Evolutionary conservation across 495 filamentous ascomycete species (phyloP), one percentile per base, ranked within the genome.

Genomic region (Lasiosphaeria hispida): DNA sequence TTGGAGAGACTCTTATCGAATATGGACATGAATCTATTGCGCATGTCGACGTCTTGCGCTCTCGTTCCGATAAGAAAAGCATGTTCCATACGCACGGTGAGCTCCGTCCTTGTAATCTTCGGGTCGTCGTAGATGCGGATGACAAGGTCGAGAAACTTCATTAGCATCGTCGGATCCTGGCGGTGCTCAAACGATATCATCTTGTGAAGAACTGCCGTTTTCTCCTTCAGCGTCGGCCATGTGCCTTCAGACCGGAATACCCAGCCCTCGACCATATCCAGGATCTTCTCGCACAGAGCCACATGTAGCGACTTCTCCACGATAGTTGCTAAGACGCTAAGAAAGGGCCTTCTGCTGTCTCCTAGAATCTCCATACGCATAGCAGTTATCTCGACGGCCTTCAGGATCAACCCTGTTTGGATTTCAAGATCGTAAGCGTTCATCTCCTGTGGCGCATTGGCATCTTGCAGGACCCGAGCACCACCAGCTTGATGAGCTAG

Each of bases 111-210:
- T 1, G 91, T 91, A 63, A 99, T 93, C 72, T 92, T 95, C 0
- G 89, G 88, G 64, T 97, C 92, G 61, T 99, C 95, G 63, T 99
- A 99, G 38, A 99, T 96, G 40, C 92, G 85, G 60, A 97, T 96
- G 15, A 99, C 92, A 39, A 99, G 82, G 48, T 99, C 88, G 39
- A 99, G 80, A 78, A 97, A 99, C 67, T 90, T 90, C 63, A 85
- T 90, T 39, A 97, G 75, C 75, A 97, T 86, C 0, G 88, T 87
- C 34, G 84, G 84, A 69, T 97, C 92, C 10, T 80, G 70, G 18
- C 92, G 83, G 48, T 87, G 82, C 69, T 99, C 95, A 58, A 99
- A 97, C 0, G 91, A 84, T 39, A 97, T 75, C 95, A 99, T 99
- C 73, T 99, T 99, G 64, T 91, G 89, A 14, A 99, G 69, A 0